Conservation (phyloP, 352 stramenopile genomes). For the Phytophthora meadii region DNA sequence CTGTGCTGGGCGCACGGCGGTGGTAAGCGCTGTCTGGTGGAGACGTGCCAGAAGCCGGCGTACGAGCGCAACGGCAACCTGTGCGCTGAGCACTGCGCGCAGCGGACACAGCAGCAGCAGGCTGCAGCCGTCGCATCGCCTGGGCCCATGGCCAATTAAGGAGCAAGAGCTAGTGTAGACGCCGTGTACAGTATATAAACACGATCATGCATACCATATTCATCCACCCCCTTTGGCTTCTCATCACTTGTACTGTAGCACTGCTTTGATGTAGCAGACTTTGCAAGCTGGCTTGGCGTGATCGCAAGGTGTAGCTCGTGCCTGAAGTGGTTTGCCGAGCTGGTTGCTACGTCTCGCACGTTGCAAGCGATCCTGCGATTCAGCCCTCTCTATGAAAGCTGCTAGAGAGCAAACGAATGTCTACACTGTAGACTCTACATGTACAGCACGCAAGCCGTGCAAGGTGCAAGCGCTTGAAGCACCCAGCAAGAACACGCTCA, state of each 20-base stretch:
- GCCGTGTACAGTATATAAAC: conserved; percentile 38
- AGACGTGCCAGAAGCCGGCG: conserved; percentile 55
- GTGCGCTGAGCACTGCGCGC: conserved; percentile 40
- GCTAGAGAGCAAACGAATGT: conserved; percentile 15
- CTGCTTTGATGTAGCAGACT: no score
- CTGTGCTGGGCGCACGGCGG: conserved; percentile 61
- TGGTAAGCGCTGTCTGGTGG: conserved; percentile 48
- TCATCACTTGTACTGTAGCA: no score
- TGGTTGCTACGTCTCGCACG: background rate
- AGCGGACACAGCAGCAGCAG: conserved; percentile 10
- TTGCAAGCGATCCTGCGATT: conserved; percentile 4
- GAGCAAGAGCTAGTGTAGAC: conserved; percentile 13
- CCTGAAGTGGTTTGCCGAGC: background rate
- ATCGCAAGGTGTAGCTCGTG: no score
- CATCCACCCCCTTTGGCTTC: background rate
- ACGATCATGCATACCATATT: conserved; percentile 16
- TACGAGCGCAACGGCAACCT: conserved; percentile 68
- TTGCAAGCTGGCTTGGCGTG: no score
- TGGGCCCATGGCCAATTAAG: conserved; percentile 11
- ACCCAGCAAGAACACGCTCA: conserved; percentile 8
- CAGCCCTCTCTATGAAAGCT: conserved; percentile 6
- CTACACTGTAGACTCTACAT: background rate
- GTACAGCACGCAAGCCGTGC: background rate
- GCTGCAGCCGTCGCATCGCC: background rate
- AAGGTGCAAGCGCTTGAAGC: conserved; percentile 5